phyloP scores from a whole-genome alignment of 495 filamentous ascomycete species.

The Annulohypoxylon bovei region DNA sequence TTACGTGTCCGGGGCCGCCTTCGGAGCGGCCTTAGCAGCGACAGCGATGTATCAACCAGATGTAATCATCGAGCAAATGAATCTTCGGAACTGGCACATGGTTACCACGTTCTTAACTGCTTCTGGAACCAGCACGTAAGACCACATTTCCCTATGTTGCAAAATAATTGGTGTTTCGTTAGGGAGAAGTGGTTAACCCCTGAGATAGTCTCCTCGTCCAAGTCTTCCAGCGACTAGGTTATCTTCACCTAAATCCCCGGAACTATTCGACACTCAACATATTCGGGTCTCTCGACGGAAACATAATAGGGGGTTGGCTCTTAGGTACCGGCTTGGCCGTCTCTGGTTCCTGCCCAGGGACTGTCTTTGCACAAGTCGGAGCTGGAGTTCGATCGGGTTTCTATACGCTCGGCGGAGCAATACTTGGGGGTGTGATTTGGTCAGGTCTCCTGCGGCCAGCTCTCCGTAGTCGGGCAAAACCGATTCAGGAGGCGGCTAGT shows the following conservation, averaged over 20 bases:
- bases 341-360: constrained; percentile 66
- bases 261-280: constrained; percentile 50
- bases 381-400: constrained; percentile 57
- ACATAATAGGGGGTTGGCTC: constrained; percentile 64
- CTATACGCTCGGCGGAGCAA: constrained; percentile 53
- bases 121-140: constrained; percentile 64
- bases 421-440: constrained; percentile 57
- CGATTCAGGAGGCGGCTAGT: constrained; percentile 16
- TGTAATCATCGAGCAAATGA: constrained; percentile 64
- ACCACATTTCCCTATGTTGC: constrained; percentile 4
- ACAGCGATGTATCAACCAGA: constrained; percentile 63
- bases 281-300: constrained; percentile 60
- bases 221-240: constrained; percentile 45
- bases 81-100: constrained; percentile 66
- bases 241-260: constrained; percentile 48
- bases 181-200: constrained; percentile 14
- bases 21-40: constrained; percentile 64
- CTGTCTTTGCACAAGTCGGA: constrained; percentile 63
- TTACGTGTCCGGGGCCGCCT: constrained; percentile 58
- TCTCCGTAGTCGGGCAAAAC: constrained; percentile 14
- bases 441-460: constrained; percentile 43
- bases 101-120: constrained; percentile 65
- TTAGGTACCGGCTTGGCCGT: constrained; percentile 65
- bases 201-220: constrained; percentile 45
- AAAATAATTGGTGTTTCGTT: background rate